Evolutionary conservation across 345 rosid genomes (phyloP).

Genomic region (Acer negundo): DNA sequence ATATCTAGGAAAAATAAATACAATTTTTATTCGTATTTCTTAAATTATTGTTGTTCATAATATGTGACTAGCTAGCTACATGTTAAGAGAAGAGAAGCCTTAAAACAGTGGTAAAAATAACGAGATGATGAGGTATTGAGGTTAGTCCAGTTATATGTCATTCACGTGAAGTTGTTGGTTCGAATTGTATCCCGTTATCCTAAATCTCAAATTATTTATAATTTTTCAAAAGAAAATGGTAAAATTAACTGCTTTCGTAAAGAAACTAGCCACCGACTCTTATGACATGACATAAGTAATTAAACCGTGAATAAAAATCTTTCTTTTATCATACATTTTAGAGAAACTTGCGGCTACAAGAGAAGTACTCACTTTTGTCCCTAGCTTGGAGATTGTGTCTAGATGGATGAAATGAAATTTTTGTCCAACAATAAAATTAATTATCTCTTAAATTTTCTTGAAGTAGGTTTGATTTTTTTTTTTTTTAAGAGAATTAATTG

Average conservation of each 20-base stretch:
- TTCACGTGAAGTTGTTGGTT: not conserved
- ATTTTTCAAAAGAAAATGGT: too few species aligned
- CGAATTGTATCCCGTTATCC: accelerated
- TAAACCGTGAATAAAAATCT: not conserved
- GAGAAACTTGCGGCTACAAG: not conserved
- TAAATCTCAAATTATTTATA: too few species aligned
- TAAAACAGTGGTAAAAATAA: not conserved
- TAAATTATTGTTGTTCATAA: not conserved
- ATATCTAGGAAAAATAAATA: too few species aligned
- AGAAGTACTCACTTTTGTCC: too few species aligned
- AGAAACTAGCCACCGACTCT: not conserved
- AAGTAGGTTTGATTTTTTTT: slow-evolving; percentile 23
- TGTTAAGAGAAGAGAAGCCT: not conserved
- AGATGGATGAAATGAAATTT: not conserved
- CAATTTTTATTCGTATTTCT: too few species aligned
- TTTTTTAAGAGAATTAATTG: not conserved
- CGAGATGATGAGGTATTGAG: too few species aligned
- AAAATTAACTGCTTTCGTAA: too few species aligned
- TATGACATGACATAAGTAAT: not conserved
- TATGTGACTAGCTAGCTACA: not conserved
- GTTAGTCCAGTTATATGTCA: too few species aligned
- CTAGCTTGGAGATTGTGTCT: too few species aligned
- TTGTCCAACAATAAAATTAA: not conserved
- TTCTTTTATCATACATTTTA: not conserved
- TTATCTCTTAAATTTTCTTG: not conserved